A percentile compares a stretch with the other conserved stretches of the same genome.
Evolutionary conservation across 2,329 filamentous ascomycete genomes (phyloP).

Genomic region (Furcasterigmium furcatum): DNA sequence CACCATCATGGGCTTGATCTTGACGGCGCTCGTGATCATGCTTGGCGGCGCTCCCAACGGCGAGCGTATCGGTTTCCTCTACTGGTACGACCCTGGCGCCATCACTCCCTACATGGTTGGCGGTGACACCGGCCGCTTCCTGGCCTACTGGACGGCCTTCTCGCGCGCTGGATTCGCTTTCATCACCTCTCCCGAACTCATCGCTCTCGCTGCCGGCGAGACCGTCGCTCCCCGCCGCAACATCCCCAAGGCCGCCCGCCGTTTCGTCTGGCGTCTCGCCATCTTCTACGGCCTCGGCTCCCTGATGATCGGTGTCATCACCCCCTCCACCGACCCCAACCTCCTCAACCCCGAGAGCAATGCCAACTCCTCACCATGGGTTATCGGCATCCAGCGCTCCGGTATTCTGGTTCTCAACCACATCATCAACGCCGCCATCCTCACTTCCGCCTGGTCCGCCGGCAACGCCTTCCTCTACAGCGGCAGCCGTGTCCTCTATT

Average conservation of each 20-base stretch:
- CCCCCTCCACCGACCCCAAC: slow-evolving; percentile 60
- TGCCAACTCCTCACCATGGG: slow-evolving; percentile 60
- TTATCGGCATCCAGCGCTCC: slow-evolving; percentile 64
- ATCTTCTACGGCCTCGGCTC: slow-evolving; percentile 63
- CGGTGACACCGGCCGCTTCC: slow-evolving; percentile 49
- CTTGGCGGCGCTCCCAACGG: slow-evolving; percentile 51
- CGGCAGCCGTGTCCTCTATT: slow-evolving; percentile 67
- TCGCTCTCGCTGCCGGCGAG: slow-evolving; percentile 63
- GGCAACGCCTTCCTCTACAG: slow-evolving; percentile 63
- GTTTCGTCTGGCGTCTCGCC: slow-evolving; percentile 59
- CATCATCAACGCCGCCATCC: slow-evolving; percentile 65
- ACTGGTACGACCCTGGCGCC: slow-evolving; percentile 35
- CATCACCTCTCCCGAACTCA: slow-evolving; percentile 60
- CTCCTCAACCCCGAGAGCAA: slow-evolving; percentile 57
- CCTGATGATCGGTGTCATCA: slow-evolving; percentile 58
- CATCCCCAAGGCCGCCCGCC: slow-evolving; percentile 61
- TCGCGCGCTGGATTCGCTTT: slow-evolving; percentile 60
- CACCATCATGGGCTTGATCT: slow-evolving; percentile 54
- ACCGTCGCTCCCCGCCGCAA: slow-evolving; percentile 61
- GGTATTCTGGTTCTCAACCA: slow-evolving; percentile 61
- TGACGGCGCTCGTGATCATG: slow-evolving; percentile 53
- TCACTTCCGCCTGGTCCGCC: slow-evolving; percentile 63
- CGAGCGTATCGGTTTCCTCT: slow-evolving; percentile 36
- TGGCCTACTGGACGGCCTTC: slow-evolving; percentile 56
- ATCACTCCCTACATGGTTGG: slow-evolving; percentile 43